Base-by-base conservation (phyloP, 1,284 basidiomycete genomes). In the Fomitopsis palustris region DNA sequence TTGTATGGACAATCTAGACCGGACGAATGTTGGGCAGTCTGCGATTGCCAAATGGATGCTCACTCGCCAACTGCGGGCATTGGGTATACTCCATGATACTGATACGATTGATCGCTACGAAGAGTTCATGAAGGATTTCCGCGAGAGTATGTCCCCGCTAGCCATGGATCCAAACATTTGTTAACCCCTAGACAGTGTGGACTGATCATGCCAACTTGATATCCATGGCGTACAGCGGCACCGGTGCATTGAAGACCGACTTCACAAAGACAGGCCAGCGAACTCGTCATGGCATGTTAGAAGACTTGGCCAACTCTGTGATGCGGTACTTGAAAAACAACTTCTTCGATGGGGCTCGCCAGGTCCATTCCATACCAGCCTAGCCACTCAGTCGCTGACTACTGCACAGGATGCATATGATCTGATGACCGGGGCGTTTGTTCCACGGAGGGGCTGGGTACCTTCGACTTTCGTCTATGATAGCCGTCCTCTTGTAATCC, bases 311-410 rank as follows among this genome's bases (percentile, higher is more conserved):
- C 74, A 99, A 98, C 74, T 91, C 91, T 19, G 72, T 88, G 2
- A 82, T 88, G 75, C 86, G 97, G 62, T 99, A 99, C 72, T 70
- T 98, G 65, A 95, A 91, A 80, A 99, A 99, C 79, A 99, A 98
- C 73, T 96, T 95, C 77, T 93, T 98, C 69, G 97, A 99, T 72
- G 97, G 97, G 6, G 83, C 94, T 55, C 80, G 96, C 69, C 95
- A 93, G 79, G 88, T 87, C 69, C 67, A 78, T 70, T 21, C 57
- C 25, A 25, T 17, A 19, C 51, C 47, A 58, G 54, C 55, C 39
- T 41, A 33, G 39, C n/a, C 49, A 21, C 27, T 23, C 52, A 57
- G 23, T 52, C 33, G 31, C 53, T 65, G 45, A 64, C 53, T 14
- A 55, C 49, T 35, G 35, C 56, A 51, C 68, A 95, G 86, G 95